A percentile compares a stretch with the other conserved stretches of the same genome.
Conservation (phyloP, 202 grass and related monocot species). For the Schoenoplectus tabernaemontani region DNA sequence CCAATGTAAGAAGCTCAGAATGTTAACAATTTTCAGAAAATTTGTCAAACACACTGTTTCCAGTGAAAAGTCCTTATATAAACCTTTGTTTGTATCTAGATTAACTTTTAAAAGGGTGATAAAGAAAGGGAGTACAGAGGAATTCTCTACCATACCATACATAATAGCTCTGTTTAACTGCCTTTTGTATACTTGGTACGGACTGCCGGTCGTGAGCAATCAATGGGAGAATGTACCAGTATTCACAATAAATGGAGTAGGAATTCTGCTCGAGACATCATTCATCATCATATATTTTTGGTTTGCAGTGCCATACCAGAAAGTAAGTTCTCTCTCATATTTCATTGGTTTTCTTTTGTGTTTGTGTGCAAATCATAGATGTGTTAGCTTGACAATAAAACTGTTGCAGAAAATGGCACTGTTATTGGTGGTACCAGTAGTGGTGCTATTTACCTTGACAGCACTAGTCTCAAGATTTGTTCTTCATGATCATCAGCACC, state of each 20-base stretch:
- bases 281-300: constrained; percentile 11
- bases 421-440: not conserved
- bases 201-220: constrained; percentile 18
- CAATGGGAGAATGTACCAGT: constrained; percentile 22
- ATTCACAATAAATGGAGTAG: constrained; percentile 19
- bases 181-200: constrained; percentile 25
- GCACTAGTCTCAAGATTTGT: not conserved
- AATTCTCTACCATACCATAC: constrained; percentile 24
- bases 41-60: not conserved
- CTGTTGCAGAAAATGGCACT: not conserved
- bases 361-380: not conserved
- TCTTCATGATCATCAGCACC: not conserved
- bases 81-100: constrained; percentile 1
- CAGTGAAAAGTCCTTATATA: not conserved
- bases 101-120: constrained; percentile 17
- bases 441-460: constrained; percentile 3
- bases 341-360: not conserved
- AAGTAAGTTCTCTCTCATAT: constrained; percentile 1
- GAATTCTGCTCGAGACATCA: constrained; percentile 14
- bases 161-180: constrained; percentile 22
- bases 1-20: constrained; percentile 16
- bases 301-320: constrained; percentile 14
- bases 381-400: not conserved
- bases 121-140: constrained; percentile 23
- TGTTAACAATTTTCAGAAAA: not conserved